Evolutionary conservation across 1,284 basidiomycete species (phyloP), one percentile per base, ranked within the genome.

Genomic region (Dichomitus squalens): DNA sequence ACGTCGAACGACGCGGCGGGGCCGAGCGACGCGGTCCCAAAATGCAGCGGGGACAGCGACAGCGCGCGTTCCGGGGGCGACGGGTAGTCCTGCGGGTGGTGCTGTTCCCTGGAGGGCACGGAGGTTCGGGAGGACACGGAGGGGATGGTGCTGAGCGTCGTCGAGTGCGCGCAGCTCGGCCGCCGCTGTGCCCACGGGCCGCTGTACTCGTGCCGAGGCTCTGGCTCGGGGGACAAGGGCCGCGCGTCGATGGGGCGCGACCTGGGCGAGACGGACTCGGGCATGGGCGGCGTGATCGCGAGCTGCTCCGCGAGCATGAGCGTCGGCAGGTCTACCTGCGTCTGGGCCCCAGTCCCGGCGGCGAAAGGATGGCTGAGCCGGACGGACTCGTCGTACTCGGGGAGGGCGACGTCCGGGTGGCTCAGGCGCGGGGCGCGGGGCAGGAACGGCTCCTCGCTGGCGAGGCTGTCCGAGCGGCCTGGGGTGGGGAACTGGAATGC

Each of bases 11-110:
- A 21, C 11, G 43, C 27, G 33, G 27, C 14, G 29, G 43, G 4
- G 18, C 36, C 27, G 14, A 27, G 23, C 31, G 54, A 39, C 27
- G 49, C 44, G 4, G 56, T 48, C 36, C 47, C 57, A 39, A 58
- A 61, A 7, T 52, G 51, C 8, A 58, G 54, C 18, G 60, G 60
- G 20, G 60, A 58, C 18, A 61, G 51, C 23, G 60, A 58, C 16
- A 61, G 51, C 21, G 56, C 38, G 27, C 56, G 60, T 9, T 58
- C 56, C 1, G 56, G 56, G 7, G 52, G 48, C 27, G 51, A 53
- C 7, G 57, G 53, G 44, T 49, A 53, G 31, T 58, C 55, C 16
- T 41, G 51, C 12, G 47, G 44, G 8, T 44, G 49, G 7, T 27
- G 14, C 23, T 7, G 27, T 31, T 31, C 6, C n/a, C n/a, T 25